Evolutionary conservation across 2,329 filamentous ascomycete genomes (phyloP), one percentile per base, ranked within the genome.

Genomic region (Talaromyces pinophilus): DNA sequence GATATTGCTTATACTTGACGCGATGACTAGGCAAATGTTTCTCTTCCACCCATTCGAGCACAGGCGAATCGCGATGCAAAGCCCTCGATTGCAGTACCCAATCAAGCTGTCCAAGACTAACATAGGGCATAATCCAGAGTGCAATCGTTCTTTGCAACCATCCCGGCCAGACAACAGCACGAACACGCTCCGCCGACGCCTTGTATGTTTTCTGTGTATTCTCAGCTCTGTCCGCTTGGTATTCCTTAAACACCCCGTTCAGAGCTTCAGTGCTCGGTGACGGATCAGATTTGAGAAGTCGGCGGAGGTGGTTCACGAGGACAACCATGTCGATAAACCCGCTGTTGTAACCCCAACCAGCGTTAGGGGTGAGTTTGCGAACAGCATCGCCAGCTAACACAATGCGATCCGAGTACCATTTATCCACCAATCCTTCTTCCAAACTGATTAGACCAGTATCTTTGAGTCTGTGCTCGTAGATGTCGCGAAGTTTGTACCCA

Each of bases 321-420:
- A 57, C 62, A 11, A 63, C 50, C n/a, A 63, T 8, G n/a, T 63
- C 62, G 15, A 40, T 38, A 10, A 63, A 30, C 5, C 62, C 62
- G n/a, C 42, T 63, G 35, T 63, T 63, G 50, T 52, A 63, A 7
- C 62, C 62, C 33, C 44, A 50, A 6, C 62, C 62, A 6, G 42
- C 33, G 30, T 63, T 50, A 15, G 48, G 25, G 22, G 62, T 63
- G 4, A 63, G 1, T 48, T 66, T 66, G 17, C 48, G 64, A 6
- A 62, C 33, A 17, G 64, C 59, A 48, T 66, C 64, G 19, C 64
- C 64, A 25, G 48, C 64, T 3, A 66, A 25, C 8, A 57, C 64
- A 63, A 66, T 66, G 40, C 64, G 57, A 55, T 40, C 59, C 28
- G 44, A 52, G 30, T 57, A 42, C 64, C 64, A 66, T n/a, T 59